Base-by-base conservation (phyloP, 2,329 filamentous ascomycete species). In the Fusarium pseudonygamai region DNA sequence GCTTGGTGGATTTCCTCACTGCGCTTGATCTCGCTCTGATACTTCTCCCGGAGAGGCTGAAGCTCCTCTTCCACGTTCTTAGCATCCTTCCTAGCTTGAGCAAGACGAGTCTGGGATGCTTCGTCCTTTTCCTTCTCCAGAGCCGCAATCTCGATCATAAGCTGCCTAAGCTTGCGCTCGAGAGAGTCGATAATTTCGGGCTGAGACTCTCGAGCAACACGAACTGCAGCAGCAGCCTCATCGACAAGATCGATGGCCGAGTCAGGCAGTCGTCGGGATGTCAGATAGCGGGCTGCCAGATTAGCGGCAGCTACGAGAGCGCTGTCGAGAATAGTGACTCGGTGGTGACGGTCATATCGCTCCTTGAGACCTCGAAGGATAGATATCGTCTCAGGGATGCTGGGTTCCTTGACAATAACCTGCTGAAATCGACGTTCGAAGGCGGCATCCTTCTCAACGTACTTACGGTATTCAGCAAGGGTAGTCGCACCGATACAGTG, bases 361-460 rank as follows among this genome's bases (percentile, higher is more conserved):
- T 98, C 96, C 86, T 98, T 99, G 72, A 99, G 86, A 80, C 96
- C 96, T 87, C 96, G 94, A n/a, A 99, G 91, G 79, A 99, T 99
- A 28, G 96, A 99, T 72, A 99, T 90, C 20, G 96, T 98, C 84
- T 99, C 96, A 3, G 90, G 83, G 55, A 98, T 92, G 11, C 90
- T 88, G 6, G 96, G 96, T 81, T 99, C 96, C 85, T 98, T 98
- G 82, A 98, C 96, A 49, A 99, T 84, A 43, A 99, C 96, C 83
- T 99, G 96, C 82, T 99, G 96, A 88, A 99, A 99, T 82, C 96
- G 93, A 83, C 96, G 94, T 84, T 99, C 96, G 81, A 99, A 99
- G 52, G 96, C 96, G 50, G 94, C 93, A 79, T 99, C 96, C 84
- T 99, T 99, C 83, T 99, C 96, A 73, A 99, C 97, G 84, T 99